A percentile compares a stretch with the other conserved stretches of the same genome.
Conservation (phyloP, 306 rosid species). For the Boehmeria nivea region DNA sequence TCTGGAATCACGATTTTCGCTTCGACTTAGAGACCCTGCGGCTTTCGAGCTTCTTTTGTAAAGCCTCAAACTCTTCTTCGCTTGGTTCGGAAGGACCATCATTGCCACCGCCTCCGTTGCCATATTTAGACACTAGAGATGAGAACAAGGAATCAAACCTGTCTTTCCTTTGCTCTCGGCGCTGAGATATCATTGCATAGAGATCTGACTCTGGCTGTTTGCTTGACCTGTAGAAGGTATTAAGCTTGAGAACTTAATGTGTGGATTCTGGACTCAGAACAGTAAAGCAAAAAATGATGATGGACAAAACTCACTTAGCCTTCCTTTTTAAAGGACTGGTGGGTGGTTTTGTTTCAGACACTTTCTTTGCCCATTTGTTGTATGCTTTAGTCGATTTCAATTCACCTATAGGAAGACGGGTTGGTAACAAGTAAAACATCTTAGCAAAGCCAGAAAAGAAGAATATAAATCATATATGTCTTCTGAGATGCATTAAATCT, state of each 20-base stretch:
- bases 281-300: conserved; percentile 6
- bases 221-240: conserved; percentile 41
- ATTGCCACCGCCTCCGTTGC: conserved; percentile 23
- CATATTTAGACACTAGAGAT: conserved; percentile 69
- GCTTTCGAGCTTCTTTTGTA: conserved; percentile 62
- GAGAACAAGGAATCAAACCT: conserved; percentile 74
- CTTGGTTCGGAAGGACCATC: conserved; percentile 53
- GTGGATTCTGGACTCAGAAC: not conserved
- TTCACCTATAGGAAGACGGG: conserved; percentile 39
- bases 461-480: too few species aligned
- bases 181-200: conserved; percentile 59
- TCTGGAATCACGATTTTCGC: conserved; percentile 40
- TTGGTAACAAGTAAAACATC: not conserved
- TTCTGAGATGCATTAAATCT: too few species aligned
- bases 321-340: conserved; percentile 65
- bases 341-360: conserved; percentile 76
- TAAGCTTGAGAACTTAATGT: not conserved
- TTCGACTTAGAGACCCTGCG: conserved; percentile 51
- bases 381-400: conserved; percentile 67
- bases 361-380: conserved; percentile 65
- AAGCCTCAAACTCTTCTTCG: conserved; percentile 82
- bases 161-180: conserved; percentile 54
- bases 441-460: too few species aligned
- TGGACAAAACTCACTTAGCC: conserved; percentile 42
- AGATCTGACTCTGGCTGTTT: conserved; percentile 49